phyloP scores from a whole-genome alignment of 192 early-diverging fungal species.

The Coemansia sp. region DNA sequence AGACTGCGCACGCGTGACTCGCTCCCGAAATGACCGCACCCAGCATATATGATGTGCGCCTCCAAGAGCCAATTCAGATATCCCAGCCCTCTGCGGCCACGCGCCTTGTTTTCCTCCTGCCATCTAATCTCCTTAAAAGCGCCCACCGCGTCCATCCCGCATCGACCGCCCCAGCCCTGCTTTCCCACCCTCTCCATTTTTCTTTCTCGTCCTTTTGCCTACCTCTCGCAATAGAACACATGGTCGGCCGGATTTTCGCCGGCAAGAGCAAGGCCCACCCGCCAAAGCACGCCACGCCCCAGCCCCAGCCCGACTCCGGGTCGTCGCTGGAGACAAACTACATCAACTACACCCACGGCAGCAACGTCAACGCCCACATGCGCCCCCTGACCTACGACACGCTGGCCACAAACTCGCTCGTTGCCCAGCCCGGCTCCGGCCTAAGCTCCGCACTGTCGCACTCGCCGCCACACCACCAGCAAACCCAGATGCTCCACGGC shows the following conservation, averaged over 20 bases:
- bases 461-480: neutral
- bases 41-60: too few species aligned
- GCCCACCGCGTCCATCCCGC: too few species aligned
- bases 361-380: conserved; percentile 19
- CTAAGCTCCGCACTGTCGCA: conserved; percentile 7
- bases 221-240: neutral
- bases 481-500: conserved; percentile 9
- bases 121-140: neutral
- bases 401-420: conserved; percentile 13
- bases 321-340: conserved; percentile 21
- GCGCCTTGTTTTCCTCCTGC: neutral
- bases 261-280: conserved; percentile 6
- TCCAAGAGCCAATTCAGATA: conserved; percentile 6
- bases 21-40: too few species aligned
- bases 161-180: neutral
- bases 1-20: too few species aligned
- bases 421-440: conserved; percentile 11
- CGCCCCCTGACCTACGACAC: conserved; percentile 22
- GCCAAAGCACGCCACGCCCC: neutral
- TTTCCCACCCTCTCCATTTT: neutral
- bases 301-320: neutral
- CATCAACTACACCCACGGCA: conserved; percentile 11
- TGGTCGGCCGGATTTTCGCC: neutral
- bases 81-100: neutral
- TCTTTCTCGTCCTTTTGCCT: neutral